phyloP scores from a whole-genome alignment of 116 monocot genomes.

The Posidonia oceanica region DNA sequence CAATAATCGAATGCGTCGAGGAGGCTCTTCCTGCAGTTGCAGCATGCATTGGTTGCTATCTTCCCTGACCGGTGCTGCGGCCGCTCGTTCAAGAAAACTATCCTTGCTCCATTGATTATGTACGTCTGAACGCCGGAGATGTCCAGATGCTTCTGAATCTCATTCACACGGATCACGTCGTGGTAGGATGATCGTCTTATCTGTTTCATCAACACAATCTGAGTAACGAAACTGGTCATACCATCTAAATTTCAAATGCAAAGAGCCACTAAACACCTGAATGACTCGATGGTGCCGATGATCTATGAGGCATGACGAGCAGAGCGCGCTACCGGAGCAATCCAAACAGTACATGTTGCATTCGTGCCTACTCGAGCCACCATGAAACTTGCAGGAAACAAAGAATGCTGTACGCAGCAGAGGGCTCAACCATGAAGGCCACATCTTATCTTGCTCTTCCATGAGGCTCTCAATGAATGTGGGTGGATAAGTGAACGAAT shows the following conservation, averaged over 20 bases:
- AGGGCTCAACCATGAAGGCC: constrained; percentile 21
- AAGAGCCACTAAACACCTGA: constrained; percentile 9
- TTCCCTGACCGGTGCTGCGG: constrained; percentile 18
- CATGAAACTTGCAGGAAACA: constrained; percentile 16
- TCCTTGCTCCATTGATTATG: constrained; percentile 23
- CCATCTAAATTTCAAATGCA: too few species aligned
- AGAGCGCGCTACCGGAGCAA: constrained; percentile 18
- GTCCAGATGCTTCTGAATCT: constrained; percentile 26
- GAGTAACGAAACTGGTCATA: background rate
- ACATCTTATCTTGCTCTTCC: constrained; percentile 4
- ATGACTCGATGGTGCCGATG: constrained; percentile 17
- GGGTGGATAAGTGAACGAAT: background rate
- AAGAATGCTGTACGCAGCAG: constrained; percentile 23
- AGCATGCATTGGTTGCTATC: constrained; percentile 12
- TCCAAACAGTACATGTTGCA: constrained; percentile 39
- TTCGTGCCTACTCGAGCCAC: constrained; percentile 15
- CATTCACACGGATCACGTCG: constrained; percentile 24
- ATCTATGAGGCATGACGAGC: constrained; percentile 14
- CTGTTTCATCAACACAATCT: constrained; percentile 1
- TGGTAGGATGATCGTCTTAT: constrained; percentile 30
- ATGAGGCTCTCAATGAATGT: background rate
- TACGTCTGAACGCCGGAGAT: constrained; percentile 26
- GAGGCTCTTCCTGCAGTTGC: constrained; percentile 16
- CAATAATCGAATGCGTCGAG: constrained; percentile 27
- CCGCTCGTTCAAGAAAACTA: constrained; percentile 28